phyloP scores from a whole-genome alignment of 306 rosid genomes.

The Begonia fuchsioides region DNA sequence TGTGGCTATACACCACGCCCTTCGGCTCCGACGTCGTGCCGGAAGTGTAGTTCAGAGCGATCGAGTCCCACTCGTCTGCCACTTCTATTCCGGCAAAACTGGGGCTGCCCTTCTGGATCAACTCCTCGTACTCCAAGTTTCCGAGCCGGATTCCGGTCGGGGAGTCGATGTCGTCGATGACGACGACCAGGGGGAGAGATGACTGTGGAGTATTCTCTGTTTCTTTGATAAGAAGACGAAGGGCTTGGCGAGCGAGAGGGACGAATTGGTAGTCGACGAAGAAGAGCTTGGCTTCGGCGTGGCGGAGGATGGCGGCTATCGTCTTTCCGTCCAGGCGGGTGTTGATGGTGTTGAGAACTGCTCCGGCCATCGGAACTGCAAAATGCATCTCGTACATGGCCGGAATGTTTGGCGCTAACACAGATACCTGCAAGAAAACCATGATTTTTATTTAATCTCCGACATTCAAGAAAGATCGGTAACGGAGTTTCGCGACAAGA shows the following conservation, averaged over 20 bases:
- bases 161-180: slow-evolving; percentile 60
- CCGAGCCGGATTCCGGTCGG: slow-evolving; percentile 44
- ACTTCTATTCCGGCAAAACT: slow-evolving; percentile 75
- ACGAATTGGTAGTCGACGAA: slow-evolving; percentile 55
- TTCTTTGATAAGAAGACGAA: slow-evolving; percentile 30
- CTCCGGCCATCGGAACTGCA: slow-evolving; percentile 62
- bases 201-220: slow-evolving; percentile 26
- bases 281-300: slow-evolving; percentile 35
- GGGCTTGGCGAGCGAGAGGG: slow-evolving; percentile 44
- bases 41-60: slow-evolving; percentile 81
- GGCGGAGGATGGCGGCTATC: slow-evolving; percentile 47
- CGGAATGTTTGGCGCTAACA: slow-evolving; percentile 78
- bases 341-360: slow-evolving; percentile 47
- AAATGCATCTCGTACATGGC: slow-evolving; percentile 82
- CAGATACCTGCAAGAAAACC: slow-evolving; percentile 80
- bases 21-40: slow-evolving; percentile 94
- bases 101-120: slow-evolving; percentile 61
- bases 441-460: too few species aligned
- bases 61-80: slow-evolving; percentile 96
- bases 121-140: slow-evolving; percentile 49
- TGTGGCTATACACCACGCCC: slow-evolving; percentile 83
- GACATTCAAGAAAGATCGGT: slow-evolving; percentile 3
- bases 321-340: slow-evolving; percentile 43
- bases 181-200: slow-evolving; percentile 51
- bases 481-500: too few species aligned